Base-by-base conservation (phyloP, 2,329 filamentous ascomycete species). In the Aureobasidium namibiae region DNA sequence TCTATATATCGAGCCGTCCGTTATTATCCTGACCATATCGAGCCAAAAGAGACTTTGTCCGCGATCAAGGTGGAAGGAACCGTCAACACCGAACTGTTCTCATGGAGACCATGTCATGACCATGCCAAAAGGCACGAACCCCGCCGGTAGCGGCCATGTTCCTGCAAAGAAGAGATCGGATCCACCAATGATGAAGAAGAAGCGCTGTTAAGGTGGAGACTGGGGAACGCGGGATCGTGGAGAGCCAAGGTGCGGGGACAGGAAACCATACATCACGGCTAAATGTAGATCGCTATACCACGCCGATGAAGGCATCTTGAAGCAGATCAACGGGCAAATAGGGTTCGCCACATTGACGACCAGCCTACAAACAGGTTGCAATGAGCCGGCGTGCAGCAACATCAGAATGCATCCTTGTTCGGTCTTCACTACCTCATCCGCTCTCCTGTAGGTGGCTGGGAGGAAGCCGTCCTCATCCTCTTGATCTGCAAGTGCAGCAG, bases 31-130 rank as follows among this genome's bases (percentile, higher is more conserved):
- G n/a, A 26, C 36, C 29, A 24, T 36, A 53, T 39, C 18, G 29
- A 21, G 54, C 54, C 24, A 39, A 39, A 42, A 23, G 23, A 39
- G 16, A 8, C 16, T 36, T 46, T 41, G 45, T n/a, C 53, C 41
- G 23, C 33, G 11, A 31, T n/a, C 14, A 38, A 33, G 7, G 33
- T 31, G 54, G 26, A 42, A 56, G 41, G 8, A 57, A 14, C 18
- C 39, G 54, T 57, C 48, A 48, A 57, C 42, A 48, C 14, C 45
- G 8, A 14, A 24, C 13, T 24, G 29, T 44, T 36, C 18, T 34
- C 52, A 56, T 56, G 52, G 52, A 44, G 41, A 57, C 54, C 41
- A 57, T 57, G 54, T 46, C 54, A 57, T 57, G 21, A 57, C 7
- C 42, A 26, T 31, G 39, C 54, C 11, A 38, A n/a, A 48, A 7